Base-by-base conservation (phyloP, 202 grass and related monocot genomes). In the Cymbopogon flexuosus region DNA sequence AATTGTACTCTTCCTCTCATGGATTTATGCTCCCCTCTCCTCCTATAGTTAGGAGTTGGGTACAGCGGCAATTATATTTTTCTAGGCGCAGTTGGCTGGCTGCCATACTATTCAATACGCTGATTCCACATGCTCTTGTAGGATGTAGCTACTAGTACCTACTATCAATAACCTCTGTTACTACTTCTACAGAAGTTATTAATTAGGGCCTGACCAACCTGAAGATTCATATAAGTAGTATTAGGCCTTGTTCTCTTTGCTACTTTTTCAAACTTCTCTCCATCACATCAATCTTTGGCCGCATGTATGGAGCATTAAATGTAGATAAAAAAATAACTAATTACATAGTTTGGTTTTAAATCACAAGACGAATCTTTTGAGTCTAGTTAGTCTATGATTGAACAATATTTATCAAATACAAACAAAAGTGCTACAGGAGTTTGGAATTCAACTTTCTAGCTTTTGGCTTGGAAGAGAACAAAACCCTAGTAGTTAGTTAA, bases 21-120 rank as follows among this genome's bases (percentile, higher is more conserved):
- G 80, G 85, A 78, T 21, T 11, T 30, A 35, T 68, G 69, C 68
- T 72, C 22, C 61, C 27, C 62, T 58, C 29, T 66, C 46, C 6
- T 65, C 41, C 10, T n/a, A n/a, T 39, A 30, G 62, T 39, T 75
- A 40, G 62, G 77, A 73, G 69, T 80, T 57, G 16, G 69, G 69
- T 68, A 52, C 68, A 30, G 33, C 62, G 62, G 47, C 77, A 79
- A 79, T 79, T 68, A 47, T n/a, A n/a, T n/a, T 65, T 79, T 79
- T 45, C 68, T 65, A 34, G 14, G 31, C 31, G 40, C 34, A 56
- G 43, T 21, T 65, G 76, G 34, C 45, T 54, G 83, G 83, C 66
- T 62, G 30, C 35, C 16, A 10, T 39, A 40, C 34, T 18, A 16
- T 12, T 76, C 62, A 30, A 76, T 15, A 21, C 68, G 54, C 51